These are phyloP conservation scores for Cryptococcus jaspeensis DNA, from an alignment of 1,284 basidiomycete genomes.

Conservation along the genomic window DNA sequence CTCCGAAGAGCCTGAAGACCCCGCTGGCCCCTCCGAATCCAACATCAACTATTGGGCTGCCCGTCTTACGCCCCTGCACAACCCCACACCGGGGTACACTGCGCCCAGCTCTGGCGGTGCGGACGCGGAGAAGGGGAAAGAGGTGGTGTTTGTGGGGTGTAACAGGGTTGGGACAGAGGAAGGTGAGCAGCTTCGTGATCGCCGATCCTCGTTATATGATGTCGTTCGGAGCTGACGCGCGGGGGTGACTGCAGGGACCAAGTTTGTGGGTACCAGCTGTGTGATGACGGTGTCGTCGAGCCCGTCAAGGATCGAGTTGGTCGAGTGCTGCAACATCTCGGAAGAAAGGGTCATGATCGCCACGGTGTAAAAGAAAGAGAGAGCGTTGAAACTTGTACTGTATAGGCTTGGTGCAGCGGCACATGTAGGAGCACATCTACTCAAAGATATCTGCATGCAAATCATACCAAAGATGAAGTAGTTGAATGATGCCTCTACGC, in stretches of 20 bases:
- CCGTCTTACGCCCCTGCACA: conserved; percentile 47
- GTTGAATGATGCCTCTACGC: neutral
- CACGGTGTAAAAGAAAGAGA: conserved; percentile 20
- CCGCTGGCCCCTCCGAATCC: conserved; percentile 38
- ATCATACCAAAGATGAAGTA: no score
- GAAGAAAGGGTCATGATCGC: conserved; percentile 50
- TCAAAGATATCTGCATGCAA: no score
- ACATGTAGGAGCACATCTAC: neutral
- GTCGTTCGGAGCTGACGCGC: neutral
- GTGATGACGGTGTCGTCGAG: conserved; percentile 46
- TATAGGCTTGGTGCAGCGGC: no score
- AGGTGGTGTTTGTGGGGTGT: conserved; percentile 51
- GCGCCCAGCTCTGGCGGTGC: conserved; percentile 2
- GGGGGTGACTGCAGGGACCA: conserved; percentile 30
- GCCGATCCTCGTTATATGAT: neutral
- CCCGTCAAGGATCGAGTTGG: conserved; percentile 48
- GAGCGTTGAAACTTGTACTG: no score
- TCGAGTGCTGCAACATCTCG: conserved; percentile 46
- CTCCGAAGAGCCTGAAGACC: conserved; percentile 26
- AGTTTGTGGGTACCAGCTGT: conserved; percentile 53
- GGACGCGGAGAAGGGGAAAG: conserved; percentile 27
- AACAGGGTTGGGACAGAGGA: conserved; percentile 53
- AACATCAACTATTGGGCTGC: conserved; percentile 54
- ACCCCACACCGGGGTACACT: conserved; percentile 47
- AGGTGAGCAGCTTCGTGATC: conserved; percentile 33